Evolutionary conservation across 2,329 filamentous ascomycete genomes (phyloP), one percentile per base, ranked within the genome.

Genomic region (Trichoderma hamatum): DNA sequence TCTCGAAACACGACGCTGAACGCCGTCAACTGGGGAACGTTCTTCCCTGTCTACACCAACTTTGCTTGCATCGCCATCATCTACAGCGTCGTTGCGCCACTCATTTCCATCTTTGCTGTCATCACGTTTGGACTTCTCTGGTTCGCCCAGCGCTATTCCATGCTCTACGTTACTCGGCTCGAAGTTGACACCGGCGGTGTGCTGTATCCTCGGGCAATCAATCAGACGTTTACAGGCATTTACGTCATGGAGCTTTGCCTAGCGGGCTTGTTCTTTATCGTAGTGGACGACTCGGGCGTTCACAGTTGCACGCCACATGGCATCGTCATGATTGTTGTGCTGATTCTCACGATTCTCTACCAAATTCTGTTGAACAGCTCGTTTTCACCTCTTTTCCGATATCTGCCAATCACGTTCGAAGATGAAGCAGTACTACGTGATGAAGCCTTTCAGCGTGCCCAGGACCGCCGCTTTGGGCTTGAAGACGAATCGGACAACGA

Each of bases 21-120:
- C 36, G 87, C 88, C 61, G 89, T 98, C 71, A 88, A 89, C 67
- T 99, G 96, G 96, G 96, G 96, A 10, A 90, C 90, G 0, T 95
- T 96, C 82, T 99, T 98, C 79, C 96, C 96, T 0, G 90, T 97
- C 0, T 99, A 98, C 79, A 97, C 96, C 67, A 97, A 97, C 76
- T 92, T 99, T 74, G 96, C 94, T 54, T 96, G 93, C 72, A 98
- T 99, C 73, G 94, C 89, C 1, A 79, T 97, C 52, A 90, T 98
- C 49, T 99, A 98, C 80, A 92, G 89, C 49, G 87, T 98, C 68
- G 90, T 98, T 52, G 90, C 96, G 0, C 96, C 96, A 0, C 83
- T 99, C 14, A 97, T 99, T 76, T 88, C 96, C 60, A 82, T 98
- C 26, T 98, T 99, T 82, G 95, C 96, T 74, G 89, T 97, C 74